Evolutionary conservation across 768 basidiomycete genomes (phyloP), one percentile per base, ranked within the genome.

Genomic region (Mycena galericulata): DNA sequence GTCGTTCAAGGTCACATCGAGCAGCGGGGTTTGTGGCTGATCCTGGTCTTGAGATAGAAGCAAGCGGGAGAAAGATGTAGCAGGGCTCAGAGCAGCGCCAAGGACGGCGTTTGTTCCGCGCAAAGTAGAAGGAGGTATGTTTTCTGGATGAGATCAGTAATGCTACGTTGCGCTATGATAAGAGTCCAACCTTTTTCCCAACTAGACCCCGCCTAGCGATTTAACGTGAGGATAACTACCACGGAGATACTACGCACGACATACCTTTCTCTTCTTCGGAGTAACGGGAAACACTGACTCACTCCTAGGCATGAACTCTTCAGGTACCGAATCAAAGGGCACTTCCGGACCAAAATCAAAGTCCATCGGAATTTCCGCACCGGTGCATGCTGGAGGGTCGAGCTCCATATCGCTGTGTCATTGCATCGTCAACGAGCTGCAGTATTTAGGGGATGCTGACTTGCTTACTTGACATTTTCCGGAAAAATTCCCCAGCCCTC

Each of bases 401-500:
- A 56, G 24, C 24, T 59, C 55, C 61, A 57, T 29, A 54, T 63
- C 49, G 57, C 58, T 59, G 66, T 29, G 43, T 46, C 34, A 14
- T 14, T 36, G n/a, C n/a, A 38, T 11, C 12, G 61, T 49, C 9
- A 12, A 65, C 40, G 36, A 57, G 51, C 17, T 57, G 10, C n/a
- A 50, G 50, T n/a, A 45, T 24, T 40, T 12, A n/a, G 50, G 15
- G 40, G 40, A 45, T 11, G 12, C 4, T 9, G 36, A 17, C 20
- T 41, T 15, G 32, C 30, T 27, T 32, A 73, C 74, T 60, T 70
- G 71, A 74, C 68, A 64, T 64, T 72, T 41, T 60, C 67, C 10
- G 79, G 79, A 49, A 80, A 81, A 24, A 65, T 75, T 22, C 84
- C 88, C 92, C 93, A 94, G 26, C 84, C 89, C 72, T 89, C 88